Percentiles rank a stretch among this genome's conserved stretches.
phyloP scores from a whole-genome alignment of 805 yeast genomes.

The Nakazawaea peltata region DNA sequence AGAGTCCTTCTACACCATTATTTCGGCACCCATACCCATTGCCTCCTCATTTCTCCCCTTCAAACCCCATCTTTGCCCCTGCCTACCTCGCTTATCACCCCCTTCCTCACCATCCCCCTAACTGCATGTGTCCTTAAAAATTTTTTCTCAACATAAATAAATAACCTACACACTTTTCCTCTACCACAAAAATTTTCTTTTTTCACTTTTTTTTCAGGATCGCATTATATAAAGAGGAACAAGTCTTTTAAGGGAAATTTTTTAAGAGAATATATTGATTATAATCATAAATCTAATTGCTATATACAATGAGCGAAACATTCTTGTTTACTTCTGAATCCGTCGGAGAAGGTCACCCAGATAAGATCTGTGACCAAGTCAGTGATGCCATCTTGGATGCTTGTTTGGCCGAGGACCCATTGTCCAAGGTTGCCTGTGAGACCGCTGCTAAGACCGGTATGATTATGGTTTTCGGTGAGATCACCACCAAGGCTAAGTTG shows the following conservation, averaged over 20 bases:
- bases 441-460: conserved; percentile 99
- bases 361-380: conserved; percentile 97
- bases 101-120: too few species aligned
- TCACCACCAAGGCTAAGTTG: conserved; percentile 90
- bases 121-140: conserved; percentile 4
- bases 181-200: too few species aligned
- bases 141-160: conserved; percentile 7
- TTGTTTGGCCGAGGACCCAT: conserved; percentile 90
- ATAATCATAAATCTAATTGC: neutral
- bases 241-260: neutral
- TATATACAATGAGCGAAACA: conserved; percentile 23
- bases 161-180: too few species aligned
- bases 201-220: neutral
- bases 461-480: conserved; percentile 99
- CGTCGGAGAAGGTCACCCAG: conserved; percentile 94
- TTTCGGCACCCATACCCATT: too few species aligned
- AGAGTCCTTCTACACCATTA: too few species aligned
- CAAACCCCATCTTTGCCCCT: too few species aligned
- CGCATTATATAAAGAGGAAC: neutral
- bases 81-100: too few species aligned
- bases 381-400: conserved; percentile 98
- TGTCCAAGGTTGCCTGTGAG: conserved; percentile 98
- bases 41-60: too few species aligned
- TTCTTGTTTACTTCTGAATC: conserved; percentile 79
- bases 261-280: neutral